Evolutionary conservation across 148 eudicot genomes (phyloP), one percentile per base, ranked within the genome.

Genomic region (Pouteria glomerata): DNA sequence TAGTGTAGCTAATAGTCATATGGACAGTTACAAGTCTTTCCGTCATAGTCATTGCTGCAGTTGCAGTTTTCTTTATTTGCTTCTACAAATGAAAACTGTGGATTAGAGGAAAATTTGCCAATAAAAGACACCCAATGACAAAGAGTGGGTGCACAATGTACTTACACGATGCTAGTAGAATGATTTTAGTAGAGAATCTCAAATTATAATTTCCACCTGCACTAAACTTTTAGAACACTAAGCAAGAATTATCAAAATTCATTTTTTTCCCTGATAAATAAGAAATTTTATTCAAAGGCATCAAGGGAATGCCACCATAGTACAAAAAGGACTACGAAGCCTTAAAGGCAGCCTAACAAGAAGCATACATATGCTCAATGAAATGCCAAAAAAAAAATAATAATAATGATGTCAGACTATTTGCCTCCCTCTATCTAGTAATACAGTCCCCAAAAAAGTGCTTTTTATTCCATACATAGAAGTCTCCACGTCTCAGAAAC

Each of bases 101-200:
- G 74, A 57, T 72, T 12, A 19, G 29, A 48, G 26, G 56, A 55
- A 71, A 74, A 64, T 74, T 68, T 41, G 55, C 63, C 45, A 37
- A 11, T 4, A 74, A 62, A 41, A 69, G 74, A 39, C 67, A 53
- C 47, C 44, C 61, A 21, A 72, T 77, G 66, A 75, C 83, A 44
- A 83, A 74, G 73, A 80, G 86, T 83, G 68, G 71, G 86, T 68
- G 21, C 70, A 76, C 48, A 48, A 2, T 33, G 51, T 53, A 13
- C 39, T 23, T 19, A 7, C 2, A 19, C 11, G 24, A 8, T 60
- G 24, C 31, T 26, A 33, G 47, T 2, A 29, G 33, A 57, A 70
- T 27, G 34, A 23, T 24, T 4, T 41, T 24, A 14, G 48, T 23
- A 14, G 35, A 55, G 61, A 26, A 11, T 55, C 48, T 35, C 30